Percentiles rank a stretch among this genome's conserved stretches.
Conservation (phyloP, 1,284 basidiomycete species). For the Boletus sp. region DNA sequence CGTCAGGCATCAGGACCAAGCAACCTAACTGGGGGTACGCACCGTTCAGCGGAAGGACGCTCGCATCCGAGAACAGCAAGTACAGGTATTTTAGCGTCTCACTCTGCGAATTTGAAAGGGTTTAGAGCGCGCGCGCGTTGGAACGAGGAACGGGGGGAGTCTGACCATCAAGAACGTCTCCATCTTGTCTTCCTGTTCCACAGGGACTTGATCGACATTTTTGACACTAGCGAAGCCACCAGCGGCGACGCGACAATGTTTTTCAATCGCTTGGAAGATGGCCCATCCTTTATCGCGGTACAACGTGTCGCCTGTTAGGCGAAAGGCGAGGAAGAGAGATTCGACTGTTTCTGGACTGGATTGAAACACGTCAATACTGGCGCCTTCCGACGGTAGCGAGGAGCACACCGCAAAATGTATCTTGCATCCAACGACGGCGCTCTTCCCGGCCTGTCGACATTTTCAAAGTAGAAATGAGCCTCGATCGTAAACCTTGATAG, state of each 20-base stretch:
- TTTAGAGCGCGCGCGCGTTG: background rate
- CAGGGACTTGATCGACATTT: slow-evolving; percentile 77
- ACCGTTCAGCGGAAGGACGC: slow-evolving; percentile 71
- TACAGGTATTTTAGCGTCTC: slow-evolving; percentile 97
- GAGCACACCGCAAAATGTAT: slow-evolving; percentile 75
- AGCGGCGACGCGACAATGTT: slow-evolving; percentile 66
- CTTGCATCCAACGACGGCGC: slow-evolving; percentile 73
- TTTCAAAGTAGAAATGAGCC: slow-evolving; percentile 9
- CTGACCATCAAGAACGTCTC: slow-evolving; percentile 89
- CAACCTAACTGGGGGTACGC: slow-evolving; percentile 31
- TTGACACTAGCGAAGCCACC: slow-evolving; percentile 86
- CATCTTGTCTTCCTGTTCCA: slow-evolving; percentile 81
- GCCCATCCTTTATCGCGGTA: slow-evolving; percentile 87
- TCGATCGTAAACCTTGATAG: background rate
- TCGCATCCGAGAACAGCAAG: slow-evolving; percentile 78
- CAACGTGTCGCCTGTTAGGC: slow-evolving; percentile 76
- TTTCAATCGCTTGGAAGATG: slow-evolving; percentile 88
- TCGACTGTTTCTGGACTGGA: slow-evolving; percentile 90
- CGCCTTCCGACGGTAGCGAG: background rate
- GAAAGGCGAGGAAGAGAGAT: slow-evolving; percentile 85
- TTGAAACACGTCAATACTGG: background rate
- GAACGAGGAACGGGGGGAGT: slow-evolving; percentile 9
- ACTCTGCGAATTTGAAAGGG: slow-evolving; percentile 43
- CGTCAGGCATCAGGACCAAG: slow-evolving; percentile 8
- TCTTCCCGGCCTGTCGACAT: slow-evolving; percentile 41